Evolutionary conservation across 2,329 filamentous ascomycete species (phyloP).

Genomic region (Thelonectria olida): DNA sequence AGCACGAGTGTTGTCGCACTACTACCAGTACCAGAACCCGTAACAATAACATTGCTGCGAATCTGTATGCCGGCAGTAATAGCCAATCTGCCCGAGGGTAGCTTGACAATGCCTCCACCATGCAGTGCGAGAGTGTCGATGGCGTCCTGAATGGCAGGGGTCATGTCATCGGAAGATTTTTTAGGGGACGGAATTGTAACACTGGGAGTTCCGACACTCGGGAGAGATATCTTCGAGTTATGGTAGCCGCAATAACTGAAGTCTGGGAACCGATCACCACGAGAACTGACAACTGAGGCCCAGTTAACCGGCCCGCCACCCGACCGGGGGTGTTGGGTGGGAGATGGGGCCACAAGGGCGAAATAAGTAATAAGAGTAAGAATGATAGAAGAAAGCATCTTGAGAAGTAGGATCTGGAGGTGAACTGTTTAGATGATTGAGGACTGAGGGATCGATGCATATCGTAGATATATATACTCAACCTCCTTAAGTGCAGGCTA

Average conservation of each 20-base stretch:
- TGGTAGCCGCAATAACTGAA: slow-evolving; percentile 36
- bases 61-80: slow-evolving; percentile 24
- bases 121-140: slow-evolving; percentile 17
- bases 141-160: slow-evolving; percentile 21
- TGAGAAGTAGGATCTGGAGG: no score
- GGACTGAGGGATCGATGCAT: no score
- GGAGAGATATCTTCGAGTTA: slow-evolving; percentile 25
- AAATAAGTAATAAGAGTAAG: no score
- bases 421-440: no score
- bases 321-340: no score
- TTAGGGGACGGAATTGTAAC: background rate
- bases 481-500: no score
- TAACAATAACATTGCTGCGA: slow-evolving; percentile 14
- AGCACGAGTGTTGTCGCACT: slow-evolving; percentile 15
- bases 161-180: slow-evolving; percentile 16
- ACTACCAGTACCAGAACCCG: slow-evolving; percentile 8
- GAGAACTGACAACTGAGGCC: no score
- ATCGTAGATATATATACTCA: no score
- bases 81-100: slow-evolving; percentile 22
- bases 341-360: no score
- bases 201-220: background rate
- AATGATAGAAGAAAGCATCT: no score
- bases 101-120: slow-evolving; percentile 28
- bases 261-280: slow-evolving; percentile 24
- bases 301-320: no score